Evolutionary conservation across 257 asterid genomes (phyloP), one percentile per base, ranked within the genome.

Genomic region (Capsicum baccatum): DNA sequence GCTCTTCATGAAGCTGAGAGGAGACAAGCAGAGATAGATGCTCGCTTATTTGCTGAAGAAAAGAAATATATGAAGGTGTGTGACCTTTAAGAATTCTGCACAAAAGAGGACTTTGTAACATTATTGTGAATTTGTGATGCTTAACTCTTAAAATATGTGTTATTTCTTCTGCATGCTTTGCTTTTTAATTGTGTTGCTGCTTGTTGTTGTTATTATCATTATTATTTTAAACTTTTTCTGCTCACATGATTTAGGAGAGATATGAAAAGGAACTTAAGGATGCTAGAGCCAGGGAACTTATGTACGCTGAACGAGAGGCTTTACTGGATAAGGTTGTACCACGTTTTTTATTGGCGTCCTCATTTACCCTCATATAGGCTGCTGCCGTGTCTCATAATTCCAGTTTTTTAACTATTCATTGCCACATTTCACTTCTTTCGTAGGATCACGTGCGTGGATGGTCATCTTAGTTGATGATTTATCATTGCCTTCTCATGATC

Each of bases 271-370:
- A 97, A 80, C 93, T 97, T 17, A 97, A 90, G 90, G 99, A 97
- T 91, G 97, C 98, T 84, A 90, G 95, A 90, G 98, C 93, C 87
- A 92, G 98, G 92, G 98, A 97, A 90, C 98, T 97, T 89, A 95
- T 97, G 98, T 97, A 97, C 91, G 99, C 98, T 78, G 98, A 97
- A 91, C 94, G 93, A 88, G 99, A 97, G 92, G 94, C 94, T 88
- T 90, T 95, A 84, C 88, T 97, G 83, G 97, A 95, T 68, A 95
- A 97, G 98, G 99, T 97, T 83, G 71, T 59, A 26, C 55, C 57
- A 60, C 83, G 69, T 48, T 85, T 86, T 60, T 86, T 52, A 73
- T 79, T 16, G 82, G 37, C 67, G 68, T 74, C 79, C 67, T 73
- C 67, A 44, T 71, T 79, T 91, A 81, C 83, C 67, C 62, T 55